phyloP scores from a whole-genome alignment of 305 asterid species.

The Withania somnifera region DNA sequence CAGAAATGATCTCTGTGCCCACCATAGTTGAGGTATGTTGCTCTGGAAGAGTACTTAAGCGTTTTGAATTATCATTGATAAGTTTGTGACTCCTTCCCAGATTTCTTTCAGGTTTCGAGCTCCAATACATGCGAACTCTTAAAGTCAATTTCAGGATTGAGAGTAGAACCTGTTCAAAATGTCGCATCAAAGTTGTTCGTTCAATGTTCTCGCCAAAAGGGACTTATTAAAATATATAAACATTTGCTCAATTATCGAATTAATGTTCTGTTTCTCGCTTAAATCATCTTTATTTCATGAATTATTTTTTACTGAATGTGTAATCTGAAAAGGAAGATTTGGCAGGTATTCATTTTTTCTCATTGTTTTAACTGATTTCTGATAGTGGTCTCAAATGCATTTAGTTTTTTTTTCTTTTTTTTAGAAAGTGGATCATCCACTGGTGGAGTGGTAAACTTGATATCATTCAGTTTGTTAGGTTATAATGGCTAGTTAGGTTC shows the following conservation, averaged over 20 bases:
- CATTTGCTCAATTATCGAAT: conserved; percentile 95
- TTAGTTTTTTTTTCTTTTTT: too few species aligned
- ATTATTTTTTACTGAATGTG: background rate
- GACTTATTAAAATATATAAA: conserved; percentile 85
- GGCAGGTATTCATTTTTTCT: background rate
- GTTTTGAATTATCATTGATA: background rate
- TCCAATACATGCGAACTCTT: conserved; percentile 78
- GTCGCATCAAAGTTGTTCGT: conserved; percentile 88
- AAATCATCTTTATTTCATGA: background rate
- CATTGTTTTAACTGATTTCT: background rate
- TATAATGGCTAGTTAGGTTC: background rate
- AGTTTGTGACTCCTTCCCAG: background rate
- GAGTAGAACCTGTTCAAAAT: conserved; percentile 84
- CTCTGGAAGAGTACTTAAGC: conserved; percentile 1
- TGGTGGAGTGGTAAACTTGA: background rate
- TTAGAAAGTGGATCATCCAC: background rate
- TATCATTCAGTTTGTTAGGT: background rate
- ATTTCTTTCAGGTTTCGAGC: conserved; percentile 66
- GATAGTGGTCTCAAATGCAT: background rate
- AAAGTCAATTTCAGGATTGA: conserved; percentile 81
- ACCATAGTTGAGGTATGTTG: conserved; percentile 78
- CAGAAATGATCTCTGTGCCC: conserved; percentile 66
- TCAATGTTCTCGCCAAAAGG: conserved; percentile 97
- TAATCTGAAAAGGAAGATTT: background rate
- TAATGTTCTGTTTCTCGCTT: conserved; percentile 16